A percentile compares a stretch with the other conserved stretches of the same genome.
Evolutionary conservation across 164 flowering plant species (phyloP).

Genomic region (Cinnamomum micranthum): DNA sequence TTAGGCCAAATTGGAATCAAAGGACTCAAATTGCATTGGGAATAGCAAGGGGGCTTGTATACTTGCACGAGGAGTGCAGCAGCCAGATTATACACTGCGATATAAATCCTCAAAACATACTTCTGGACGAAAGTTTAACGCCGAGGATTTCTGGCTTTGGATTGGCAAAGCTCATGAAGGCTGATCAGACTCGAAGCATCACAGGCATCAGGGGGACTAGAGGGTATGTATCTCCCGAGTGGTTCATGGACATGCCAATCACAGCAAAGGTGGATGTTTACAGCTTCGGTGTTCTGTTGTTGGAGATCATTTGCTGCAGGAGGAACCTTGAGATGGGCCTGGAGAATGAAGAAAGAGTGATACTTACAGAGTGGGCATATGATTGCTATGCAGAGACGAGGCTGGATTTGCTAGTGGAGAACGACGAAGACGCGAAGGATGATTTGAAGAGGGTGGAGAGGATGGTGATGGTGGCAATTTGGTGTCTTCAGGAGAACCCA

Average conservation of each 20-base stretch:
- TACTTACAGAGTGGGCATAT: slow-evolving; percentile 22
- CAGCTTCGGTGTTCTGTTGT: slow-evolving; percentile 22
- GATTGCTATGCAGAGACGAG: slow-evolving; percentile 8
- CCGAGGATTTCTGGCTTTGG: slow-evolving; percentile 27
- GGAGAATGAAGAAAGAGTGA: not conserved
- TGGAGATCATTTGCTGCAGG: slow-evolving; percentile 25
- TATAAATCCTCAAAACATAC: slow-evolving; percentile 28
- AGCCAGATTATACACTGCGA: slow-evolving; percentile 26
- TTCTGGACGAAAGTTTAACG: slow-evolving; percentile 10
- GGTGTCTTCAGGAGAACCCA: slow-evolving; percentile 29
- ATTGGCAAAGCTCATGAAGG: slow-evolving; percentile 23
- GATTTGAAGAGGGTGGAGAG: slow-evolving; percentile 13
- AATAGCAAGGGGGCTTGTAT: slow-evolving; percentile 23
- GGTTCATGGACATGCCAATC: slow-evolving; percentile 22
- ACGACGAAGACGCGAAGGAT: slow-evolving; percentile 19
- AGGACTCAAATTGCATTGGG: slow-evolving; percentile 19
- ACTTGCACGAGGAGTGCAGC: slow-evolving; percentile 23
- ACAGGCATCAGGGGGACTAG: slow-evolving; percentile 25
- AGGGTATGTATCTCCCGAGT: slow-evolving; percentile 29
- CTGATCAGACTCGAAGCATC: slow-evolving; percentile 15
- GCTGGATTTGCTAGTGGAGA: slow-evolving; percentile 10
- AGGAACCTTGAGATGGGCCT: slow-evolving; percentile 4
- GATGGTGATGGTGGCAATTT: slow-evolving; percentile 21
- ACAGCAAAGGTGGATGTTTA: slow-evolving; percentile 30
- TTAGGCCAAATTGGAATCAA: slow-evolving; percentile 16